Base-by-base conservation (phyloP, 2,329 filamentous ascomycete genomes). In the Neonectria punicea region DNA sequence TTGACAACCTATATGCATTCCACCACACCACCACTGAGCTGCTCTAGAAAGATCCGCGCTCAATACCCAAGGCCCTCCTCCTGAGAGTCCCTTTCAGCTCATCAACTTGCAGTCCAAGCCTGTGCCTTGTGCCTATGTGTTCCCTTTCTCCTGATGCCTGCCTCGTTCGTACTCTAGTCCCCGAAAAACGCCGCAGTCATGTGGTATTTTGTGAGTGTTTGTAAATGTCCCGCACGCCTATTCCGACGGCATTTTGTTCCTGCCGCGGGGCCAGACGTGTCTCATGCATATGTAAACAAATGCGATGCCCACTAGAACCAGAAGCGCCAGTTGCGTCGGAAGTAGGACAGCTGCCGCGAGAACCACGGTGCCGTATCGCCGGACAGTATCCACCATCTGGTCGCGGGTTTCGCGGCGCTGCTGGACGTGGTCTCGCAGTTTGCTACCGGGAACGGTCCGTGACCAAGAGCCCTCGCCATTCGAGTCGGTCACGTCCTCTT, bases 271-370 rank as follows among this genome's bases (percentile, higher is more conserved):
- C 63, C 67, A 61, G 66, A 71, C 68, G 60, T 73, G 65, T 69
- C 66, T 75, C 72, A 78, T 79, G 75, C 77, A 79, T 74, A 81
- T 69, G 73, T 84, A 85, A 74, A 81, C 75, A 64, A 77, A 72
- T 50, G 77, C 81, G 59, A 73, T 74, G 36, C 71, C 73, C 53
- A 79, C 65, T 53, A 78, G 71, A 63, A 80, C 77, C 59, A 82
- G 58, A 25, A 74, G 72, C 55, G 83, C 76, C 61, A 85, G 74
- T 69, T 77, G 77, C 54, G 75, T 75, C 61, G 85, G 84, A 47
- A 87, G 80, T 67, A 87, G 78, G 65, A 86, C 83, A 55, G 81
- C 70, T 16, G 81, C 81, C 13, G 81, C 84, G 58, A 84, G 70
- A 30, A 82, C 63, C 51, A 77, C 74, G 67, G 82, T 77, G 68